phyloP scores from a whole-genome alignment of 2,329 filamentous ascomycete species.

The Apiospora rasikravindrae region DNA sequence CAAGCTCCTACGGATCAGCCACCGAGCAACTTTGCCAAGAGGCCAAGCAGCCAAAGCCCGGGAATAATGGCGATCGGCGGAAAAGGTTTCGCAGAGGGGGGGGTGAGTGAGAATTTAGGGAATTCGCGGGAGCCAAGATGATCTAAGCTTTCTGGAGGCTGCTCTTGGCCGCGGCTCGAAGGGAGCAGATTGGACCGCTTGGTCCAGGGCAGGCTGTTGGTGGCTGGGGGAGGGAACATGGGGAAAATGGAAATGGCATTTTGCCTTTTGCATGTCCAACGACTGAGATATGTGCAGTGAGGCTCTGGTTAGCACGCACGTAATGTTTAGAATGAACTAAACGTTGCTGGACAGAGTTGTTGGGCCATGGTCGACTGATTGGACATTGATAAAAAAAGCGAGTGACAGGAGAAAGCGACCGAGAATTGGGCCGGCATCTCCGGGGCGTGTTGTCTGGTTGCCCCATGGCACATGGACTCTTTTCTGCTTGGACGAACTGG shows the following conservation, averaged over 20 bases:
- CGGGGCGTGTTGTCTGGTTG: neutral
- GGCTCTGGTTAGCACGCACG: neutral
- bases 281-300: neutral
- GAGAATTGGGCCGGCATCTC: conserved; percentile 1
- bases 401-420: neutral
- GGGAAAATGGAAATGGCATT: neutral
- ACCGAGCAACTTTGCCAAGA: neutral
- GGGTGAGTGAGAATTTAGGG: neutral
- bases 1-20: neutral
- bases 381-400: neutral
- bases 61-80: neutral
- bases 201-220: neutral
- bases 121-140: neutral
- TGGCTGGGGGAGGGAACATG: too few species aligned
- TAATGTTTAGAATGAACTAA: neutral
- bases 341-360: neutral
- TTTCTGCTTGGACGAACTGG: neutral
- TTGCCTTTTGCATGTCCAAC: neutral
- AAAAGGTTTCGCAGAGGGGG: neutral
- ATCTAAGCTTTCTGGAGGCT: neutral
- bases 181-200: neutral
- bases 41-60: neutral
- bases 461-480: neutral
- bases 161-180: neutral
- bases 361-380: neutral